Percentiles rank a stretch among this genome's conserved stretches.
These are phyloP conservation scores for Saccharata proteae DNA, from an alignment of 2,329 filamentous ascomycete genomes.

Conservation along the genomic window DNA sequence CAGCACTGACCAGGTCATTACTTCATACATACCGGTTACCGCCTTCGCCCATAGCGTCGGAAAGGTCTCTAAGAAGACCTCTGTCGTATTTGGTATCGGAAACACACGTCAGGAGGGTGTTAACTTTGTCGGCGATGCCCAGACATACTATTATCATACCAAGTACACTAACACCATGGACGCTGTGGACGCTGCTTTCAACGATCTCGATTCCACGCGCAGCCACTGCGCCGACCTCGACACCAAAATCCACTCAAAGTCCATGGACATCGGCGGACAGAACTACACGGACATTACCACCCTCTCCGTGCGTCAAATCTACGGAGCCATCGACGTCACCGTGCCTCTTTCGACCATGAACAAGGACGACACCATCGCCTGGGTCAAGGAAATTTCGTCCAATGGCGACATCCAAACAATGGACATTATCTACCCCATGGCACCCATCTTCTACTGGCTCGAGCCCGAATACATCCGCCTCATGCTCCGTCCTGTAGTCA, in stretches of 20 bases:
- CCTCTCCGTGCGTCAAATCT: slow-evolving; percentile 29
- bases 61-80: slow-evolving; percentile 14
- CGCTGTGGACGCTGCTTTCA: slow-evolving; percentile 28
- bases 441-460: slow-evolving; percentile 31
- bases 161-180: slow-evolving; percentile 20
- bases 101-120: slow-evolving; percentile 28
- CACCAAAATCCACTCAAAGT: slow-evolving; percentile 16
- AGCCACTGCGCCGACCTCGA: slow-evolving; percentile 24
- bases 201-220: slow-evolving; percentile 26
- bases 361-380: slow-evolving; percentile 21
- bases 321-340: slow-evolving; percentile 28
- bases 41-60: slow-evolving; percentile 26
- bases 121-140: slow-evolving; percentile 27
- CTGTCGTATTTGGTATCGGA: slow-evolving; percentile 30
- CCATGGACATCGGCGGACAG: slow-evolving; percentile 19
- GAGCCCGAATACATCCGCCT: slow-evolving; percentile 32
- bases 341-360: slow-evolving; percentile 20
- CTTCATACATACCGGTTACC: slow-evolving; percentile 12
- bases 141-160: slow-evolving; percentile 29
- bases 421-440: slow-evolving; percentile 31
- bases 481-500: slow-evolving; percentile 31
- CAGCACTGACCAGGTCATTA: too few species aligned
- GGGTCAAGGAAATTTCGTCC: slow-evolving; percentile 33
- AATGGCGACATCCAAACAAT: slow-evolving; percentile 33
- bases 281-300: slow-evolving; percentile 32